phyloP scores from a whole-genome alignment of 768 basidiomycete genomes.

The Cystofilobasidium ferigula region DNA sequence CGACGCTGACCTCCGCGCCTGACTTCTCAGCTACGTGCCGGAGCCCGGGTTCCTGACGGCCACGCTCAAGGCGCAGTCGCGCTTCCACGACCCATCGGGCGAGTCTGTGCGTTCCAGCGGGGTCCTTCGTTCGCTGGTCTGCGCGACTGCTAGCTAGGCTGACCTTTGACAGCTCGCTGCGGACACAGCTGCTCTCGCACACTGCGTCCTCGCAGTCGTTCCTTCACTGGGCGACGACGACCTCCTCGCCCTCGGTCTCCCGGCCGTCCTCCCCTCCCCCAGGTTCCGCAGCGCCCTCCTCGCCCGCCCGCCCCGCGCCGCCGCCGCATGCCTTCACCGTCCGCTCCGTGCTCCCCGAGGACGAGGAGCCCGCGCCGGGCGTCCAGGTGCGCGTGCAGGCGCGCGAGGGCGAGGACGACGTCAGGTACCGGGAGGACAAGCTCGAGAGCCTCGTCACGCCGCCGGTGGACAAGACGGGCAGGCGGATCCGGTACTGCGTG shows the following conservation, averaged over 20 bases:
- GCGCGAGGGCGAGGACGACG: slow-evolving; percentile 46
- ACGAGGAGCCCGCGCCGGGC: not conserved
- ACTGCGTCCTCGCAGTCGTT: not conserved
- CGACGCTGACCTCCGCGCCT: not conserved
- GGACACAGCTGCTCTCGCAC: not conserved
- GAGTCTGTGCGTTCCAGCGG: slow-evolving; percentile 45
- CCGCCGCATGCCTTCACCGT: slow-evolving; percentile 41
- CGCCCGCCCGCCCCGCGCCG: slow-evolving; percentile 26
- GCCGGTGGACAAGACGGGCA: slow-evolving; percentile 52
- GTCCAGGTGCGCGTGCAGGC: not conserved
- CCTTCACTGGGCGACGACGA: slow-evolving; percentile 58
- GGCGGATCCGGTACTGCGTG: slow-evolving; percentile 73
- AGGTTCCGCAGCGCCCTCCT: not conserved
- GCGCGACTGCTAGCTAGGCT: slow-evolving; percentile 10
- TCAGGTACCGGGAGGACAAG: slow-evolving; percentile 59
- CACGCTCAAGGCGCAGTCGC: slow-evolving; percentile 64
- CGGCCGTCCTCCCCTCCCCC: slow-evolving; percentile 6
- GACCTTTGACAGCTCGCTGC: too few species aligned
- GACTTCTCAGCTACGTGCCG: slow-evolving; percentile 42
- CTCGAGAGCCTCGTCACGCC: slow-evolving; percentile 72
- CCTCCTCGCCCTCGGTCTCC: slow-evolving; percentile 61
- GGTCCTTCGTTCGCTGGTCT: not conserved
- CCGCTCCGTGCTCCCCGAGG: slow-evolving; percentile 52
- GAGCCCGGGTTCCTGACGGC: slow-evolving; percentile 77
- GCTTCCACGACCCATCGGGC: slow-evolving; percentile 84